These are phyloP conservation scores for Hydnum rufescens DNA, from an alignment of 768 basidiomycete genomes.

Conservation along the genomic window DNA sequence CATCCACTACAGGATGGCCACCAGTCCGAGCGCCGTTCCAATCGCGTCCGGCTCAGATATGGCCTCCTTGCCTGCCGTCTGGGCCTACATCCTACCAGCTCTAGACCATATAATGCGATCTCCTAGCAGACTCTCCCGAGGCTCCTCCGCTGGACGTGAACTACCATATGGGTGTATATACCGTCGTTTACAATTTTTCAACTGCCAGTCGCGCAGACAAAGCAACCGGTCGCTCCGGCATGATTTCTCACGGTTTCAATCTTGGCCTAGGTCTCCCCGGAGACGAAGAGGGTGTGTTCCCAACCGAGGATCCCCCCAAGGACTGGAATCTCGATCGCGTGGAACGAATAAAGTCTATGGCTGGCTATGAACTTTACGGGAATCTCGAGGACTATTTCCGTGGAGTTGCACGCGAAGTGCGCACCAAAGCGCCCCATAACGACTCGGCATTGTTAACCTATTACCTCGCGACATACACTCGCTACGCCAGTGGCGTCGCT, in stretches of 20 bases:
- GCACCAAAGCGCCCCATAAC: constrained; percentile 6
- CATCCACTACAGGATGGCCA: no score
- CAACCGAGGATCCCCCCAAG: not conserved
- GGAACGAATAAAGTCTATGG: constrained; percentile 10
- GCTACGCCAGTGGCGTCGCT: constrained; percentile 8
- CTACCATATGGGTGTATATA: constrained; percentile 8
- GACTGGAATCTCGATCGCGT: constrained; percentile 6
- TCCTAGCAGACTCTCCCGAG: constrained; percentile 2
- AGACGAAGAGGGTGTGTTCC: not conserved
- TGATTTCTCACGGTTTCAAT: not conserved
- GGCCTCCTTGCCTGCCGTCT: constrained; percentile 5
- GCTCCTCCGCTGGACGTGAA: constrained; percentile 7
- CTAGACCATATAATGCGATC: constrained; percentile 10
- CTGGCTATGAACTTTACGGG: constrained; percentile 10
- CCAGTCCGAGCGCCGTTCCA: not conserved
- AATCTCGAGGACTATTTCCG: constrained; percentile 10
- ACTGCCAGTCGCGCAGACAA: constrained; percentile 4
- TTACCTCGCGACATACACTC: constrained; percentile 6
- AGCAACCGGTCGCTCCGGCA: constrained; percentile 4
- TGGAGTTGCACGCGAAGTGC: constrained; percentile 9
- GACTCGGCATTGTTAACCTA: constrained; percentile 6
- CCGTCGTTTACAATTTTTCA: constrained; percentile 11
- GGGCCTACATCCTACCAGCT: constrained; percentile 10
- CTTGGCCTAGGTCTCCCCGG: not conserved
- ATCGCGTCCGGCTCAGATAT: not conserved